Base-by-base conservation (phyloP, 805 yeast species). In the Teunomyces cretensis region DNA sequence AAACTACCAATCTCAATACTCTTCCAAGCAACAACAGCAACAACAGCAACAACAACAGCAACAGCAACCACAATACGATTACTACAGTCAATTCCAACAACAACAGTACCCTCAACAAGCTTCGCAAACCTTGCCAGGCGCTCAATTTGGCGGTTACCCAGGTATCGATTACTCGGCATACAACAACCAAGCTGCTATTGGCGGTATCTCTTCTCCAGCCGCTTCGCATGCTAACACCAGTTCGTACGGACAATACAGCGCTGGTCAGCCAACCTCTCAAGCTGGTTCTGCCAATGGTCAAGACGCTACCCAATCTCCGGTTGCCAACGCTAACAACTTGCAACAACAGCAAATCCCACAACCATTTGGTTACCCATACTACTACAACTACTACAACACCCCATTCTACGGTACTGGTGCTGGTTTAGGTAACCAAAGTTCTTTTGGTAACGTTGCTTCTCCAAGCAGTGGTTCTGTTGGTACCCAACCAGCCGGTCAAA, bases 281-380 rank as follows among this genome's bases (percentile, higher is more conserved):
- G 30, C 57, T 42, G 47, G 50, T 35, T 47, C 52, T 31, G 57
- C 53, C 41, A 57, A 52, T 41, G 40, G 39, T 19, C 54, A 50
- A 30, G 58, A 47, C 12, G 45, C 57, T 24, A 52, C 57, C 12
- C 60, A 56, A 47, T 55, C 59, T n/a, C 62, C 64, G 27, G 50
- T 54, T 27, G 53, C 53, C 19, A 58, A 57, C 51, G 60, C 57
- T 26, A 56, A 47, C 55, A 56, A 58, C 58, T 52, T 62, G 45
- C 68, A 62, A 46, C 49, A 45, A 30, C 51, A 48, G 22, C 55
- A 51, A 40, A 44, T 49, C 16, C 74, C 73, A 40, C 61, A 62
- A 39, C 74, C 74, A 43, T 70, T 64, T 49, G 75, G 67, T 24
- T 70, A 71, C 60, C 75, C 75, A 39, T 67, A 67, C 57, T 70